Conservation (phyloP, 345 rosid species). For the Psidium friedrichsthalianum region DNA sequence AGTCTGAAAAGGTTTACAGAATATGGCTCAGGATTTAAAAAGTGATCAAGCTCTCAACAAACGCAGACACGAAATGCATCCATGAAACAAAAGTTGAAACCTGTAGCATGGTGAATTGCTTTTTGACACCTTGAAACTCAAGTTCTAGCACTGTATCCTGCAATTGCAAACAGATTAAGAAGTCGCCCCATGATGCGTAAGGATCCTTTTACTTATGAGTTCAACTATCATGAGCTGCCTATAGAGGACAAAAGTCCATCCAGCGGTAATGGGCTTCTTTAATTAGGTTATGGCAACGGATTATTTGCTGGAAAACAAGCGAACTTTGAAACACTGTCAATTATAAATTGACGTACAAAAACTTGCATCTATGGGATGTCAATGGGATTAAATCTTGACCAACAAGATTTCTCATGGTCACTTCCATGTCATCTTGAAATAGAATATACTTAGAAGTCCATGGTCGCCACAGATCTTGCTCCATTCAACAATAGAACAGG, state of each 20-base stretch:
- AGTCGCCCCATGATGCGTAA: neutral
- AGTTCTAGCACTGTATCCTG: slow-evolving; percentile 97
- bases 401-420: neutral
- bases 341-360: neutral
- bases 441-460: neutral
- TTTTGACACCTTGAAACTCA: slow-evolving; percentile 95
- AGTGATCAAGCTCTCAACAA: neutral
- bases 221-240: neutral
- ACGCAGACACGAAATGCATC: neutral
- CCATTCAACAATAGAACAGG: neutral
- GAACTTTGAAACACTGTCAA: neutral
- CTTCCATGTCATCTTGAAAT: neutral
- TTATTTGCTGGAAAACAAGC: neutral
- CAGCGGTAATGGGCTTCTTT: neutral
- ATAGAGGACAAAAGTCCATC: neutral
- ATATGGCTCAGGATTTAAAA: neutral
- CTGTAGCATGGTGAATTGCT: slow-evolving; percentile 97
- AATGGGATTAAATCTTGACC: neutral
- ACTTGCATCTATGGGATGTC: neutral
- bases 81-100: slow-evolving; percentile 21
- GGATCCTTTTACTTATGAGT: neutral
- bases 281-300: neutral
- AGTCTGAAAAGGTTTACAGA: slow-evolving; percentile 32
- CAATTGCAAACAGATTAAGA: neutral
- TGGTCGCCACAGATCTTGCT: neutral